Base-by-base conservation (phyloP, 2,329 filamentous ascomycete genomes). In the Aspergillus ustus region DNA sequence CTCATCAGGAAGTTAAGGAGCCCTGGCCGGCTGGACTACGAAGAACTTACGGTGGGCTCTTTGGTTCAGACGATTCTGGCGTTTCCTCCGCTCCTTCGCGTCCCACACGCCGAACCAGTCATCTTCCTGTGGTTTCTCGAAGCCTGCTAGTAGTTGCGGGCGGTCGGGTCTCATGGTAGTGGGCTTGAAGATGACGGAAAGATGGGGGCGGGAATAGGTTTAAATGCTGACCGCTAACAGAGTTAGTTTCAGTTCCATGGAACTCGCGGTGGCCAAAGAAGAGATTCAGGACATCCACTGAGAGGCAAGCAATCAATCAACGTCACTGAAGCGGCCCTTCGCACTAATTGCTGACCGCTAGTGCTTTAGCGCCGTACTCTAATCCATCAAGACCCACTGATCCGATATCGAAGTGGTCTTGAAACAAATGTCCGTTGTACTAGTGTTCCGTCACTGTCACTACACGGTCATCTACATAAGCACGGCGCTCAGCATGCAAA, bases 31-130 rank as follows among this genome's bases (percentile, higher is more conserved):
- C 15, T 40, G 11, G 25, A 15, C 34, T 40, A 40, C 34, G 11
- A 15, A 13, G 11, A 15, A 54, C 59, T 13, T 46, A 61, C 59
- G 59, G 20, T 29, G 49, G 6, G 28, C 54, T 25, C 52, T 28
- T 50, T 61, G 59, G 22, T 53, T 53, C n/a, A 54, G 3, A 3
- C 59, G 54, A 28, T 61, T 58, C 44, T 61, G 59, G 4, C 28
- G 13, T 49, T 11, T 61, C 17, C 54, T 25, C 5, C 59, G 59
- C 31, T 45, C 25, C n/a, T 46, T 43, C 9, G 22, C n/a, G 31
- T 61, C 54, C 17, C 15, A 20, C 8, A 61, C 22, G n/a, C 53
- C 59, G 15, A 28, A n/a, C 59, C 59, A 61, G 25, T 49, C 49
- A 45, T 61, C 53, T 17, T 11, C 9, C 8, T 11, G 34, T 4